These are phyloP conservation scores for Melampsora abietis-canadensis DNA, from an alignment of 1,284 basidiomycete genomes.

Conservation along the genomic window DNA sequence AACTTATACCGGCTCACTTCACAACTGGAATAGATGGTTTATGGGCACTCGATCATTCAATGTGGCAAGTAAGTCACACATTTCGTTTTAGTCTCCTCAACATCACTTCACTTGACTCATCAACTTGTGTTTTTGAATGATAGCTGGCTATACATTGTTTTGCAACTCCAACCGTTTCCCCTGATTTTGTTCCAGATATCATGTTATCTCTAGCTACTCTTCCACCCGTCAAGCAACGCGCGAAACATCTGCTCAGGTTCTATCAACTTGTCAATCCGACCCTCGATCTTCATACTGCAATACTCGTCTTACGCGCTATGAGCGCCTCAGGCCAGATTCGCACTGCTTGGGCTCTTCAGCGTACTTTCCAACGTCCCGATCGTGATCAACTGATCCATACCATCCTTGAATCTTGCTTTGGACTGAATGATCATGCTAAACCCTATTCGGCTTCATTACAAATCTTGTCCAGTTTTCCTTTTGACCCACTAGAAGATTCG, in stretches of 20 bases:
- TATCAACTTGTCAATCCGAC: slow-evolving; percentile 30
- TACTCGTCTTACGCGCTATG: slow-evolving; percentile 28
- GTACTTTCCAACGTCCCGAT: slow-evolving; percentile 14
- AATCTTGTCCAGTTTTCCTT: slow-evolving; percentile 26
- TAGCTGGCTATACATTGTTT: slow-evolving; percentile 26
- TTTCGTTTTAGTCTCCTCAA: background rate
- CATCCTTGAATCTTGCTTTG: slow-evolving; percentile 30
- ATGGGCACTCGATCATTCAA: slow-evolving; percentile 41
- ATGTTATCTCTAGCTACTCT: slow-evolving; percentile 24
- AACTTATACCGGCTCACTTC: slow-evolving; percentile 30
- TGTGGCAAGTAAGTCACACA: slow-evolving; percentile 26
- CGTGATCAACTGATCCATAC: slow-evolving; percentile 18
- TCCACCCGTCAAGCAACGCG: slow-evolving; percentile 14
- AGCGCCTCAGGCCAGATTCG: slow-evolving; percentile 18
- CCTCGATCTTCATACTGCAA: slow-evolving; percentile 16
- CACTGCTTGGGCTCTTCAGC: slow-evolving; percentile 39
- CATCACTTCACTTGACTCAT: background rate
- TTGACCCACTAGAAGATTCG: slow-evolving; percentile 32
- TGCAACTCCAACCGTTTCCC: slow-evolving; percentile 18
- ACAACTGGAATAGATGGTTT: slow-evolving; percentile 28
- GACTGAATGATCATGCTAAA: slow-evolving; percentile 34
- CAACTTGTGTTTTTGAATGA: background rate
- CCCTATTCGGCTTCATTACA: slow-evolving; percentile 7
- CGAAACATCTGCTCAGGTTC: slow-evolving; percentile 8
- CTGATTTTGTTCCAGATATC: slow-evolving; percentile 39